Base-by-base conservation (phyloP, 179 eudicot genomes). In the Spinacia oleracea region DNA sequence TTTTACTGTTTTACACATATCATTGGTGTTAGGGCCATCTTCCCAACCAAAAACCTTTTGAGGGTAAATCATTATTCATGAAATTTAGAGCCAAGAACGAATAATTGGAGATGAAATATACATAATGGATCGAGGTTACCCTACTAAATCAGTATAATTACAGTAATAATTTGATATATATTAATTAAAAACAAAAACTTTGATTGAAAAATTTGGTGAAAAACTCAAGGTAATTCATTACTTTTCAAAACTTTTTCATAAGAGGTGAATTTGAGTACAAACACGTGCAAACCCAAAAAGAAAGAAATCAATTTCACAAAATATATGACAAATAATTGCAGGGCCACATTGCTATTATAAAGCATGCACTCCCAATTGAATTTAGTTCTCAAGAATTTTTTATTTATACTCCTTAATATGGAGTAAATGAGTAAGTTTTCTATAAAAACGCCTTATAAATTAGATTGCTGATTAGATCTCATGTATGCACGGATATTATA, bases 281-380 rank as follows among this genome's bases (percentile, higher is more conserved):
- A 70, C 69, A 78, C 76, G 81, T 78, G 81, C 81, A 71, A 58
- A 66, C 29, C 50, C 46, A 14, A 42, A 59, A 59, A 62, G 70
- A 7, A 23, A 9, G 8, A 60, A 46, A 78, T 62, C 40, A 62
- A 72, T 60, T 78, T 50, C 51, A 48, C 62, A 56, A 64, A 31
- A 76, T 71, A 31, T 74, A 42, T 75, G 59, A 35, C n/a, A 42
- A 81, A 70, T 81, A 25, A 76, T 81, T 76, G 66, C 38, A 70
- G 51, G 70, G 40, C 21, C 74, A 60, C 31, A 18, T 55, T 79
- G 56, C 15, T 38, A 55, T 46, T 27, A 46, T 46, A 64, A 72
- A 77, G 74, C 81, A 77, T 73, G 78, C 75, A 77, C 56, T 77
- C 73, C 55, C 35, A 46, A 60, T 71, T 50, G 9, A 77, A 65